Evolutionary conservation across 768 basidiomycete species (phyloP), one percentile per base, ranked within the genome.

Genomic region (Boletus eberwhitei): DNA sequence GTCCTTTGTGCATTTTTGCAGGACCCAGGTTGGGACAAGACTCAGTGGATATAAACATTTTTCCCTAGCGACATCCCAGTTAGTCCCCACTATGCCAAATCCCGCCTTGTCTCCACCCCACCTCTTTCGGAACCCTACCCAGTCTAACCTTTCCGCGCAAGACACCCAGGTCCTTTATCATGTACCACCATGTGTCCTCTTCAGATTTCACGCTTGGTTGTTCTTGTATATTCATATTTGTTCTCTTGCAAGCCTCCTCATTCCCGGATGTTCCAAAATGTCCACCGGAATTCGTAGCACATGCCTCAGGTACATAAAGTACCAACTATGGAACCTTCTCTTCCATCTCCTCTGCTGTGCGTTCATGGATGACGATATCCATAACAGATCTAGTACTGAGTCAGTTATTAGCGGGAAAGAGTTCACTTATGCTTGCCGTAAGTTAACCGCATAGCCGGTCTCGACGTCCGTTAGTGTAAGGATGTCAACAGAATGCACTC

Each of bases 1-100:
- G 93, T 98, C n/a, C 77, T 98, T 5, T 92, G 91, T 57, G 93
- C 92, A 3, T 97, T 96, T 74, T 74, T 97, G 41, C 93, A 98
- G 77, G 93, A 97, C 71, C 95, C 94, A 24, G 82, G 83, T 52
- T 97, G 94, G 94, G 88, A 91, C 58, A 89, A 82, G 71, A 60
- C 79, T 3, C 88, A 90, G 69, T 92, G 88, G 88, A 70, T 84
- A 55, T 92, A 71, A 80, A 38, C 14, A 8, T 17, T n/a, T 17
- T 35, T 22, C 21, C 48, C 37, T 48, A 19, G 31, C 40, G 16
- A 34, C 26, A 29, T 32, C 21, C n/a, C 31, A 53, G 19, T 29
- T 17, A 17, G 21, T 39, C 42, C 36, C 14, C 48, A 26, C 35
- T 45, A 44, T 54, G 21, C 32, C 48, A 8, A 47, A 48, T 24